These are phyloP conservation scores for Fusarium hainanense DNA, from an alignment of 2,329 filamentous ascomycete species.

Conservation along the genomic window DNA sequence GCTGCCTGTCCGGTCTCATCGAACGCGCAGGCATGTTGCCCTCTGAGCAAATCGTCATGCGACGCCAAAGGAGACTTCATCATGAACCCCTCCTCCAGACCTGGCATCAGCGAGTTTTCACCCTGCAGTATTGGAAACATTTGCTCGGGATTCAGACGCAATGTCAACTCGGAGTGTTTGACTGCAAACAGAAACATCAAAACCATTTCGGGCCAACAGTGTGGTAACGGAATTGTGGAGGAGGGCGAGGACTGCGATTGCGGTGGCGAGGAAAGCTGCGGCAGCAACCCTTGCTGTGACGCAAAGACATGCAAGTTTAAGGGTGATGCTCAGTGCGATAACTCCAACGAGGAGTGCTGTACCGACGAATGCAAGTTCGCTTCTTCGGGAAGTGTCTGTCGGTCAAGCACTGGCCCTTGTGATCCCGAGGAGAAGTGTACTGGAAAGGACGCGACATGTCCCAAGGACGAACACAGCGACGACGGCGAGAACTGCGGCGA, in stretches of 20 bases:
- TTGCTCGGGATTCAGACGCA: slow-evolving; percentile 84
- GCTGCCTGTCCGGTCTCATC: slow-evolving; percentile 74
- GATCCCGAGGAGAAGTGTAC: slow-evolving; percentile 87
- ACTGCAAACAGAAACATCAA: slow-evolving; percentile 86
- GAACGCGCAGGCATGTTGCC: slow-evolving; percentile 76
- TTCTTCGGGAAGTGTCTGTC: slow-evolving; percentile 77
- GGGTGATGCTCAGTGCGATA: slow-evolving; percentile 79
- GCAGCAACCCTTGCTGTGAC: slow-evolving; percentile 83
- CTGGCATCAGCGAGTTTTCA: slow-evolving; percentile 82
- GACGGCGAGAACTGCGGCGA: slow-evolving; percentile 79
- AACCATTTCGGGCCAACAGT: slow-evolving; percentile 84
- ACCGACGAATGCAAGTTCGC: slow-evolving; percentile 73
- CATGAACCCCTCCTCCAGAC: slow-evolving; percentile 92
- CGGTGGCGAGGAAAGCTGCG: slow-evolving; percentile 79
- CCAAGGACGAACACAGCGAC: slow-evolving; percentile 73
- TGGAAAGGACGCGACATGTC: slow-evolving; percentile 78
- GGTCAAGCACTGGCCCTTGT: slow-evolving; percentile 80
- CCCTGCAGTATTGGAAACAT: slow-evolving; percentile 93
- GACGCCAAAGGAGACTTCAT: slow-evolving; percentile 84
- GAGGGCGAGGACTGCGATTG: slow-evolving; percentile 95
- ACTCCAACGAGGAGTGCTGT: slow-evolving; percentile 86
- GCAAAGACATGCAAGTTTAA: slow-evolving; percentile 88
- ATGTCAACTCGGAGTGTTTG: slow-evolving; percentile 80
- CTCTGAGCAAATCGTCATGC: slow-evolving; percentile 74
- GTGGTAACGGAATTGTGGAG: slow-evolving; percentile 98